A percentile compares a stretch with the other conserved stretches of the same genome.
These are phyloP conservation scores for Plectosphaerella cucumerina DNA, from an alignment of 2,329 filamentous ascomycete genomes.

Conservation along the genomic window DNA sequence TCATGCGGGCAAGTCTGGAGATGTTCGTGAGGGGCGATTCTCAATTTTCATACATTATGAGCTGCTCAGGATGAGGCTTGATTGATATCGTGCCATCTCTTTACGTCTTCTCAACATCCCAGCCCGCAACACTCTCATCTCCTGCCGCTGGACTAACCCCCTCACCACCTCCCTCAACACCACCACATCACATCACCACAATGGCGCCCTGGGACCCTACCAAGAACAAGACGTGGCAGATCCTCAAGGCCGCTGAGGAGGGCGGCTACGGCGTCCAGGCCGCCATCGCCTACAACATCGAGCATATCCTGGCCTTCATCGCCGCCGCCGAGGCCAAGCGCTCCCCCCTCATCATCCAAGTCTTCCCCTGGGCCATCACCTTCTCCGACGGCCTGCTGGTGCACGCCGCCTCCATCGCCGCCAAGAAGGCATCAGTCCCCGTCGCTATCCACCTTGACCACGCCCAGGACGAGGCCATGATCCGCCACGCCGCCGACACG, in stretches of 20 bases:
- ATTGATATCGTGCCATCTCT: no score
- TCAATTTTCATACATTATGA: no score
- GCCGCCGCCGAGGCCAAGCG: slow-evolving; percentile 63
- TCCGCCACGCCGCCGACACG: slow-evolving; percentile 49
- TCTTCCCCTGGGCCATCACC: slow-evolving; percentile 68
- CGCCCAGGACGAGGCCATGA: slow-evolving; percentile 55
- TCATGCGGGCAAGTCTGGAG: not conserved
- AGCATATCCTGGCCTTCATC: slow-evolving; percentile 64
- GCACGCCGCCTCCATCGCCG: slow-evolving; percentile 50
- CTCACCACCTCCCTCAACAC: not conserved
- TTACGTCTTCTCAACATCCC: no score
- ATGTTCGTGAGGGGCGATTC: no score
- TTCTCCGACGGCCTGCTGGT: slow-evolving; percentile 53
- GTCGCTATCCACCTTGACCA: slow-evolving; percentile 64
- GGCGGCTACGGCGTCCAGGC: slow-evolving; percentile 51
- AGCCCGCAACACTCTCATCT: no score
- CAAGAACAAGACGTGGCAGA: slow-evolving; percentile 24
- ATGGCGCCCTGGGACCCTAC: slow-evolving; percentile 16
- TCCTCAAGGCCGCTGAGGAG: slow-evolving; percentile 48
- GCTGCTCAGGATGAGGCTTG: no score
- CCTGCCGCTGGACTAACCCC: no score
- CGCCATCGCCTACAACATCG: slow-evolving; percentile 58
- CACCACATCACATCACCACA: not conserved
- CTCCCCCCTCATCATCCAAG: slow-evolving; percentile 63
- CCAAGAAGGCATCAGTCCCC: slow-evolving; percentile 50